A percentile compares a stretch with the other conserved stretches of the same genome.
Evolutionary conservation across 106 monocot genomes (phyloP).

Genomic region (Acanthochlamys bracteata): DNA sequence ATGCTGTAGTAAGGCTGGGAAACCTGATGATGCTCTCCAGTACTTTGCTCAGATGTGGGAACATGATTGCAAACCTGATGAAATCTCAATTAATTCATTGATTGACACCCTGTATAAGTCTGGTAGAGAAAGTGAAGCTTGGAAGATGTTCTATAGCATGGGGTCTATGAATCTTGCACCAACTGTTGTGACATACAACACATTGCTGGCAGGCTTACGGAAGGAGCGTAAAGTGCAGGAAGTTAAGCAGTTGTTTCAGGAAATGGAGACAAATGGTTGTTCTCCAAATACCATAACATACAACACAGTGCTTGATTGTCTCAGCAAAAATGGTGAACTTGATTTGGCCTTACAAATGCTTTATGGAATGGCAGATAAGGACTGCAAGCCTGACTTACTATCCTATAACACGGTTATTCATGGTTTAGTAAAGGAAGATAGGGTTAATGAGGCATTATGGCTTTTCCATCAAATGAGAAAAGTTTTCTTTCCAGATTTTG

Average conservation of each 20-base stretch:
- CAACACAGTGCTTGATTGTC: conserved; percentile 76
- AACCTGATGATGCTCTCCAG: conserved; percentile 53
- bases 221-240: conserved; percentile 53
- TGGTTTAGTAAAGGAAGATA: conserved; percentile 64
- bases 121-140: conserved; percentile 66
- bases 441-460: conserved; percentile 61
- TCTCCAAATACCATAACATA: conserved; percentile 72
- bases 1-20: conserved; percentile 65
- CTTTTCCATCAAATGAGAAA: conserved; percentile 89
- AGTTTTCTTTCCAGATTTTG: conserved; percentile 61
- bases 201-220: conserved; percentile 64
- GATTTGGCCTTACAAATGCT: conserved; percentile 57
- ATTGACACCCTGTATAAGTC: conserved; percentile 81
- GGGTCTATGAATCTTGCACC: conserved; percentile 63
- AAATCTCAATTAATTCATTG: conserved; percentile 64
- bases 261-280: conserved; percentile 42
- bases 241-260: conserved; percentile 40
- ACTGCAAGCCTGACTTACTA: conserved; percentile 56
- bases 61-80: conserved; percentile 46
- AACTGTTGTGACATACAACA: conserved; percentile 78
- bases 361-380: conserved; percentile 47
- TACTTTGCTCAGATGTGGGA: conserved; percentile 58
- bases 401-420: conserved; percentile 83
- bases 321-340: conserved; percentile 67
- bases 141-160: conserved; percentile 59